These are phyloP conservation scores for Fraxinus greggii DNA, from an alignment of 305 asterid genomes.

Conservation along the genomic window DNA sequence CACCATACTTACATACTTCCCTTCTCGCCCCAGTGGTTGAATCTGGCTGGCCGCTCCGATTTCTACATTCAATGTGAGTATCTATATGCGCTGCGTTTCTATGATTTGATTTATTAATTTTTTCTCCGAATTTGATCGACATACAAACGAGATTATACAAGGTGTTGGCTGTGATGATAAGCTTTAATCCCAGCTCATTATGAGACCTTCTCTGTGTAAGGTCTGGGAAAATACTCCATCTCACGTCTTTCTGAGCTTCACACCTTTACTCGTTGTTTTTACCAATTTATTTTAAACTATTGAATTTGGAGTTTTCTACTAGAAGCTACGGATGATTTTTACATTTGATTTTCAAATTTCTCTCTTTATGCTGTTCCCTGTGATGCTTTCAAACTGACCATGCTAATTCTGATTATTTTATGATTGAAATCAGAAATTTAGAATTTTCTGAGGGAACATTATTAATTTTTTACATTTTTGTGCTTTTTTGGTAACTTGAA, in stretches of 20 bases:
- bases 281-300: neutral
- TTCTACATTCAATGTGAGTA: neutral
- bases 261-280: neutral
- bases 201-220: constrained; percentile 57
- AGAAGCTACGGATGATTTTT: neutral
- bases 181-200: constrained; percentile 79
- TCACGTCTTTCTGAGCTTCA: constrained; percentile 50
- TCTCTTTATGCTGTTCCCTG: constrained; percentile 23
- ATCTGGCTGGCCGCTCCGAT: neutral
- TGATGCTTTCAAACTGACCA: constrained; percentile 35
- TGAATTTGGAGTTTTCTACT: neutral
- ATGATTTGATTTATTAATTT: neutral
- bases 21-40: neutral
- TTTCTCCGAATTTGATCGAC: neutral
- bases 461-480: neutral
- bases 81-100: neutral
- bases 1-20: too few species aligned
- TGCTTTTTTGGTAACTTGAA: neutral
- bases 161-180: constrained; percentile 50
- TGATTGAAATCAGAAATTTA: constrained; percentile 24
- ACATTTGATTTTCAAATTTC: neutral
- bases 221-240: constrained; percentile 52
- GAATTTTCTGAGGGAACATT: constrained; percentile 36
- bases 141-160: neutral
- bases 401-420: constrained; percentile 39